Evolutionary conservation across 1,284 basidiomycete genomes (phyloP).

Genomic region (Cryptococcus sp.): DNA sequence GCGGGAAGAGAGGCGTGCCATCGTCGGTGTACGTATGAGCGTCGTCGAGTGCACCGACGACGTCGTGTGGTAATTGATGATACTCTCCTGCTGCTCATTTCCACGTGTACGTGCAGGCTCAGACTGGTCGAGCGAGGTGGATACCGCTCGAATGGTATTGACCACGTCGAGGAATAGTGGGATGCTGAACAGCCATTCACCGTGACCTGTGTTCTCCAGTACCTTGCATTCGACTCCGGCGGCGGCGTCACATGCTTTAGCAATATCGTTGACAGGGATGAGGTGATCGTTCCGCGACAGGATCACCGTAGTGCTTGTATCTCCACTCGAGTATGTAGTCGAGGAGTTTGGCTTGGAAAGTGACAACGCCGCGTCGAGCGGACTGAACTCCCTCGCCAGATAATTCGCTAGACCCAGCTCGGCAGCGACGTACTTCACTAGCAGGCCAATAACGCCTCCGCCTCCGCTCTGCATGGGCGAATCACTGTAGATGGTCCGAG

Average conservation of each 20-base stretch:
- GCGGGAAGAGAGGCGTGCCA: neutral
- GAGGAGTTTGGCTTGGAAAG: neutral
- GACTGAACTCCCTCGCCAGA: conserved; percentile 8
- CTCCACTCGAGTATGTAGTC: neutral
- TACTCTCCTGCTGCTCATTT: too few relatives aligned
- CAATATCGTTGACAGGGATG: conserved; percentile 7
- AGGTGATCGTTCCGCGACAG: conserved; percentile 9
- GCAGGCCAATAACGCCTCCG: conserved; percentile 1
- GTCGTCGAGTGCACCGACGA: too few relatives aligned
- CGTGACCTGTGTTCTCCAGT: conserved; percentile 11
- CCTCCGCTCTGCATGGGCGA: neutral
- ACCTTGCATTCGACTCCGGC: conserved; percentile 3
- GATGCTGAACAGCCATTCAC: conserved; percentile 6
- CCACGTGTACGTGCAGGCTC: too few relatives aligned
- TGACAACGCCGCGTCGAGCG: conserved; percentile 9
- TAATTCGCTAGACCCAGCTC: conserved; percentile 5
- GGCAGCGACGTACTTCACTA: conserved; percentile 8
- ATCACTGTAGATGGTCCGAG: conserved; percentile 1
- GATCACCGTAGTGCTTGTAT: conserved; percentile 2
- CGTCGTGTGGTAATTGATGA: too few relatives aligned
- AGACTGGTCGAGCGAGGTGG: too few relatives aligned
- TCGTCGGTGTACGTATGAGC: neutral
- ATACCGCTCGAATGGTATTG: neutral
- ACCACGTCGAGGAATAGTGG: conserved; percentile 1
- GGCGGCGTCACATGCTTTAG: neutral